These are phyloP conservation scores for Plantago major DNA, from an alignment of 257 asterid genomes.

Conservation along the genomic window DNA sequence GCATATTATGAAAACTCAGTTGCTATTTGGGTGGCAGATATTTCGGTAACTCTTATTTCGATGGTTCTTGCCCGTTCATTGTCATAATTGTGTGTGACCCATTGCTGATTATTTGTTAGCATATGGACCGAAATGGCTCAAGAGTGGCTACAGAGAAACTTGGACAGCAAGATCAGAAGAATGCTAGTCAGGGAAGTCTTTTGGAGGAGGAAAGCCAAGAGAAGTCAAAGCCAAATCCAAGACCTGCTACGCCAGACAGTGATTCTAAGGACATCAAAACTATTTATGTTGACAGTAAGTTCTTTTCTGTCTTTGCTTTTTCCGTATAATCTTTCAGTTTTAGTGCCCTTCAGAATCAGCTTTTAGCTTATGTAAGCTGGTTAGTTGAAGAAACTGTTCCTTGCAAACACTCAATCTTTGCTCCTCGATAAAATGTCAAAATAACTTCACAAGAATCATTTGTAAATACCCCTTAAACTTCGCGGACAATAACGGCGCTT, in stretches of 20 bases:
- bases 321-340: neutral
- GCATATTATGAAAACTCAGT: slow-evolving; percentile 86
- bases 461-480: slow-evolving; percentile 1
- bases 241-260: slow-evolving; percentile 51
- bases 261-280: slow-evolving; percentile 90
- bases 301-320: slow-evolving; percentile 14
- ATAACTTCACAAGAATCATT: too few relatives aligned
- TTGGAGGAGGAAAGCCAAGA: slow-evolving; percentile 50
- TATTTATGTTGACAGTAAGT: slow-evolving; percentile 92
- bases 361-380: too few relatives aligned
- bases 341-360: neutral
- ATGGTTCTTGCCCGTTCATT: slow-evolving; percentile 8
- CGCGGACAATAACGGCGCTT: slow-evolving; percentile 13
- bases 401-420: too few relatives aligned
- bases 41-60: slow-evolving; percentile 52
- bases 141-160: slow-evolving; percentile 44
- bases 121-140: slow-evolving; percentile 54
- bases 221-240: slow-evolving; percentile 51
- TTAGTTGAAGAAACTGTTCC: too few relatives aligned
- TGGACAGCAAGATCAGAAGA: slow-evolving; percentile 46
- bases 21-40: slow-evolving; percentile 94
- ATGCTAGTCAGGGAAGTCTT: slow-evolving; percentile 37
- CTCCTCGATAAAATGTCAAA: too few relatives aligned
- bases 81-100: slow-evolving; percentile 11
- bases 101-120: slow-evolving; percentile 30